These are phyloP conservation scores for Conidiobolus incongruus DNA, from an alignment of 371 early-diverging fungal species.

Conservation along the genomic window DNA sequence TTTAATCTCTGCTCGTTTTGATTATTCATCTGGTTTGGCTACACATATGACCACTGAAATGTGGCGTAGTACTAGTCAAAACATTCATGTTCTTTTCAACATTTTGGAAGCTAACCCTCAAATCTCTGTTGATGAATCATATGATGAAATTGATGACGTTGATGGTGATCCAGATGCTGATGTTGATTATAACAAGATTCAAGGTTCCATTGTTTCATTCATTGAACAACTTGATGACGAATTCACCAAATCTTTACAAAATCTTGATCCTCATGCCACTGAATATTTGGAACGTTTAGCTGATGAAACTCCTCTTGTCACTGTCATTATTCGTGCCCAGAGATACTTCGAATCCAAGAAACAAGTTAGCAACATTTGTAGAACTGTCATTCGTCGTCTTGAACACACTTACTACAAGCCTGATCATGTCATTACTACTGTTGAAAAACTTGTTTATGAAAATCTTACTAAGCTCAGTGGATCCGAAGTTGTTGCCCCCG, in stretches of 20 bases:
- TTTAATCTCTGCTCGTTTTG: conserved; percentile 80
- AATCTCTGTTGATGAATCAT: conserved; percentile 34
- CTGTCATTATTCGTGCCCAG: conserved; percentile 68
- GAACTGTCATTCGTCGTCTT: conserved; percentile 63
- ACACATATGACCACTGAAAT: conserved; percentile 46
- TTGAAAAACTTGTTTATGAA: conserved; percentile 14
- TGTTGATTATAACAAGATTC: conserved; percentile 27
- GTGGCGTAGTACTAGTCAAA: conserved; percentile 57
- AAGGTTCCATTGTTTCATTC: conserved; percentile 72
- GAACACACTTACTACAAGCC: conserved; percentile 93
- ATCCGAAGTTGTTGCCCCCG: conserved; percentile 9
- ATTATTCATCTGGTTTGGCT: conserved; percentile 35
- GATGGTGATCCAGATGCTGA: conserved; percentile 27
- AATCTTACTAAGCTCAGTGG: conserved; percentile 9
- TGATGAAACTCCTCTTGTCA: conserved; percentile 74
- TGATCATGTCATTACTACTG: conserved; percentile 22
- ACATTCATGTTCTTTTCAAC: conserved; percentile 44
- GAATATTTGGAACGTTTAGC: conserved; percentile 87
- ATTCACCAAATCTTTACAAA: conserved; percentile 81
- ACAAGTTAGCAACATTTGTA: conserved; percentile 32
- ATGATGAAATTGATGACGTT: conserved; percentile 34
- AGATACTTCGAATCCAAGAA: conserved; percentile 40
- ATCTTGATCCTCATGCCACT: conserved; percentile 87
- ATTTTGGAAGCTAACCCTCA: conserved; percentile 43
- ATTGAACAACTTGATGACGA: conserved; percentile 92